A percentile compares a stretch with the other conserved stretches of the same genome.
Evolutionary conservation across 805 yeast species (phyloP).

Genomic region (Candida qinlingensis): DNA sequence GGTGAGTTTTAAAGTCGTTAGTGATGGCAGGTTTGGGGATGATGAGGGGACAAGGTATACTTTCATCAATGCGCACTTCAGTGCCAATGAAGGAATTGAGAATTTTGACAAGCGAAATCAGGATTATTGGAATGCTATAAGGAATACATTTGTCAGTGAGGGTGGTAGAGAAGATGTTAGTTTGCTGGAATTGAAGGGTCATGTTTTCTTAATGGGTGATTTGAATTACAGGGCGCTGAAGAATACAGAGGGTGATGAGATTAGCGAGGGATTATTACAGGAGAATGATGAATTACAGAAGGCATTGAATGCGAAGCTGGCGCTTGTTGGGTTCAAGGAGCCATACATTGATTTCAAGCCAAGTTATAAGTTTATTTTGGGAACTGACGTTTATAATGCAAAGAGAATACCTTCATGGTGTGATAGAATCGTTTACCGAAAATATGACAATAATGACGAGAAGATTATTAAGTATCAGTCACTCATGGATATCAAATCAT

Average conservation of each 20-base stretch:
- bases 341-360: constrained; percentile 64
- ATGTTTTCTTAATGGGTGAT: constrained; percentile 78
- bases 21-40: background rate
- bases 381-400: constrained; percentile 42
- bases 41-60: constrained; percentile 34
- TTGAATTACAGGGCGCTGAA: constrained; percentile 63
- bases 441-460: constrained; percentile 30
- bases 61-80: constrained; percentile 65
- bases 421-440: constrained; percentile 67
- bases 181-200: constrained; percentile 47
- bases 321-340: constrained; percentile 64
- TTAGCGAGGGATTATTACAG: constrained; percentile 16
- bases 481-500: constrained; percentile 40
- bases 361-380: constrained; percentile 63
- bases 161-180: constrained; percentile 37
- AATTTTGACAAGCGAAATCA: constrained; percentile 39
- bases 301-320: constrained; percentile 32
- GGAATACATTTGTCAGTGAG: constrained; percentile 53
- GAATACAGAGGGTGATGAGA: constrained; percentile 12
- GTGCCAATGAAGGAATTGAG: constrained; percentile 72
- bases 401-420: constrained; percentile 86
- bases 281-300: constrained; percentile 32
- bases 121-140: constrained; percentile 45
- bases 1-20: constrained; percentile 37
- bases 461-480: constrained; percentile 42